A percentile compares a stretch with the other conserved stretches of the same genome.
These are phyloP conservation scores for Hylodesmum podocarpum DNA, from an alignment of 306 rosid species.

Conservation along the genomic window DNA sequence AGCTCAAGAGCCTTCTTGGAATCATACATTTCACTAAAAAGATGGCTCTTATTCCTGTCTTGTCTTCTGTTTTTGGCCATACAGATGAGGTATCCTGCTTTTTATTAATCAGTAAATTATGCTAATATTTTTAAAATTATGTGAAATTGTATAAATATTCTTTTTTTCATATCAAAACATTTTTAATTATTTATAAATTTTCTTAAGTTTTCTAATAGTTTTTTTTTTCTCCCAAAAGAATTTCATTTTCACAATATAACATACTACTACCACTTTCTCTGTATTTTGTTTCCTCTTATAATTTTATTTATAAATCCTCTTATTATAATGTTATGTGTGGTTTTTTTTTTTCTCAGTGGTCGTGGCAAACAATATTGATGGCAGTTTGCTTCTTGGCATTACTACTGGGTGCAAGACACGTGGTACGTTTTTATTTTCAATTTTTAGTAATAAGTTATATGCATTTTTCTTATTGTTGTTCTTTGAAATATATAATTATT, in stretches of 20 bases:
- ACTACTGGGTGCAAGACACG: conserved; percentile 64
- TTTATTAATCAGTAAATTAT: too few species aligned
- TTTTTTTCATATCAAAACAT: too few species aligned
- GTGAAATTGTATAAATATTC: too few species aligned
- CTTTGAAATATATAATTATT: neutral
- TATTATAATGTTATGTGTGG: neutral
- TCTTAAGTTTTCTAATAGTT: too few species aligned
- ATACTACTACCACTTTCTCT: too few species aligned
- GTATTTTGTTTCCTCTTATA: too few species aligned
- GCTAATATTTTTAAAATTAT: too few species aligned
- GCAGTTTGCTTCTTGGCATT: conserved; percentile 65
- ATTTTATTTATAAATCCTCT: too few species aligned
- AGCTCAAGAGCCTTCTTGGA: conserved; percentile 82
- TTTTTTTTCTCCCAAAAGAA: too few species aligned
- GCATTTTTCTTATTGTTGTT: neutral
- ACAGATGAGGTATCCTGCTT: conserved; percentile 80
- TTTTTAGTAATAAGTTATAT: conserved; percentile 31
- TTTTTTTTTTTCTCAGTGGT: conserved; percentile 73
- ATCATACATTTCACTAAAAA: conserved; percentile 68
- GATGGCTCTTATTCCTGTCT: conserved; percentile 70
- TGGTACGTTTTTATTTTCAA: conserved; percentile 45
- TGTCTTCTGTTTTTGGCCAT: conserved; percentile 60
- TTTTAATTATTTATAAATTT: too few species aligned
- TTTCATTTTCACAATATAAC: too few species aligned
- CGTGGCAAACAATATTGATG: conserved; percentile 86